phyloP scores from a whole-genome alignment of 2,329 filamentous ascomycete species.

The Fusarium guadeloupense region DNA sequence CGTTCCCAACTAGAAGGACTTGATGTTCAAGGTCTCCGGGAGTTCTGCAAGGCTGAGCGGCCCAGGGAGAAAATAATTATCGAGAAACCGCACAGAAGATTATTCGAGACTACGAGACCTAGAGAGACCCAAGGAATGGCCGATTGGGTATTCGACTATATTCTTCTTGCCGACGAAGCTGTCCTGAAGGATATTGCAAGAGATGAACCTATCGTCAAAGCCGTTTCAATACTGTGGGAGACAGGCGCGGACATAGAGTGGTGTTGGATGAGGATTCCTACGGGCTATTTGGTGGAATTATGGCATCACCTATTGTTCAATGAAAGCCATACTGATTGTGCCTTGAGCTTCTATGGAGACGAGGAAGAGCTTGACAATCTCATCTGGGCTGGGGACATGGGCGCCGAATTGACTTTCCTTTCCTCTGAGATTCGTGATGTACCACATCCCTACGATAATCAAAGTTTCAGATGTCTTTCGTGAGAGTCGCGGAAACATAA shows the following conservation, averaged over 20 bases:
- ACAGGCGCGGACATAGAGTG: background rate
- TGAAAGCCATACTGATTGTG: background rate
- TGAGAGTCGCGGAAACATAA: no score
- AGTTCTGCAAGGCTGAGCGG: no score
- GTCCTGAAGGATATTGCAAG: slow-evolving; percentile 7
- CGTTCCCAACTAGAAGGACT: no score
- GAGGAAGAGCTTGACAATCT: slow-evolving; percentile 9
- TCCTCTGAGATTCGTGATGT: no score
- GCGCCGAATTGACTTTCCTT: no score
- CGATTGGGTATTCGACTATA: background rate
- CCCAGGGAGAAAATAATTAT: no score
- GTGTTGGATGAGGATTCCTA: slow-evolving; percentile 11
- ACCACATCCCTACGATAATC: no score
- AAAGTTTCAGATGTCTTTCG: no score
- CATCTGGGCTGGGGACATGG: slow-evolving; percentile 7
- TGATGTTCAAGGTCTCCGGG: no score
- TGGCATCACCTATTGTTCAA: slow-evolving; percentile 8
- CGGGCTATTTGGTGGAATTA: slow-evolving; percentile 12
- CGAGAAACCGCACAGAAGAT: no score
- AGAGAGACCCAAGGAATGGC: no score
- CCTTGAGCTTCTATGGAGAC: background rate
- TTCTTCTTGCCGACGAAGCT: slow-evolving; percentile 7
- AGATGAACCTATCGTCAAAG: background rate
- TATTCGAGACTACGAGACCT: no score
- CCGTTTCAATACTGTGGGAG: background rate